Percentiles rank a stretch among this genome's conserved stretches.
Conservation (phyloP, 2,329 filamentous ascomycete genomes). For the Chalaropsis thielavioides region DNA sequence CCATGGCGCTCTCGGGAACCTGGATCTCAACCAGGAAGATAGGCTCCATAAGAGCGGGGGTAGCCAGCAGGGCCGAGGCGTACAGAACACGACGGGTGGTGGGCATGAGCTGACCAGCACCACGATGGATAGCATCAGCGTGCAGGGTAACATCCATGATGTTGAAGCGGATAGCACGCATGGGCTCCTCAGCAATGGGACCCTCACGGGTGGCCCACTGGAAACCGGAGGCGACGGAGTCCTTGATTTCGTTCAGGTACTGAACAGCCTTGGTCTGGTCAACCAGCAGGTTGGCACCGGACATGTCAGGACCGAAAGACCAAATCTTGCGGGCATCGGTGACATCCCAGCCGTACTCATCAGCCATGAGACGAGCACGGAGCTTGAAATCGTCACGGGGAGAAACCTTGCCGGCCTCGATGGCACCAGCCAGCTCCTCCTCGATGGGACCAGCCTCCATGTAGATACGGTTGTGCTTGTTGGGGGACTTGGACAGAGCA, state of each 20-base stretch:
- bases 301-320: slow-evolving; percentile 98
- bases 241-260: slow-evolving; percentile 99
- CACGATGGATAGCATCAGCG: slow-evolving; percentile 98
- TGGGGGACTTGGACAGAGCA: slow-evolving; percentile 97
- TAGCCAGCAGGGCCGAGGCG: slow-evolving; percentile 77
- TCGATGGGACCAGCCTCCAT: slow-evolving; percentile 79
- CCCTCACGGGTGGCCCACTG: slow-evolving; percentile 98
- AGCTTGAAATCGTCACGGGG: slow-evolving; percentile 98
- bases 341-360: slow-evolving; percentile 98
- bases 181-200: slow-evolving; percentile 94
- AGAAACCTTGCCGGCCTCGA: slow-evolving; percentile 80
- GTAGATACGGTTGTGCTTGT: slow-evolving; percentile 99
- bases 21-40: slow-evolving; percentile 99
- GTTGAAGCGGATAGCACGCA: slow-evolving; percentile 97
- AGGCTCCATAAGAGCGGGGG: slow-evolving; percentile 86
- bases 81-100: slow-evolving; percentile 96
- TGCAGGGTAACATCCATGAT: slow-evolving; percentile 98
- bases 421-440: slow-evolving; percentile 82
- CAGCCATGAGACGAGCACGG: slow-evolving; percentile 87
- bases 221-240: slow-evolving; percentile 98
- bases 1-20: slow-evolving; percentile 96
- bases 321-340: slow-evolving; percentile 99
- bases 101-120: slow-evolving; percentile 97
- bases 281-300: slow-evolving; percentile 92
- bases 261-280: slow-evolving; percentile 99